A percentile compares a stretch with the other conserved stretches of the same genome.
These are phyloP conservation scores for Aspergillus spinulosporus DNA, from an alignment of 2,329 filamentous ascomycete genomes.

Conservation along the genomic window DNA sequence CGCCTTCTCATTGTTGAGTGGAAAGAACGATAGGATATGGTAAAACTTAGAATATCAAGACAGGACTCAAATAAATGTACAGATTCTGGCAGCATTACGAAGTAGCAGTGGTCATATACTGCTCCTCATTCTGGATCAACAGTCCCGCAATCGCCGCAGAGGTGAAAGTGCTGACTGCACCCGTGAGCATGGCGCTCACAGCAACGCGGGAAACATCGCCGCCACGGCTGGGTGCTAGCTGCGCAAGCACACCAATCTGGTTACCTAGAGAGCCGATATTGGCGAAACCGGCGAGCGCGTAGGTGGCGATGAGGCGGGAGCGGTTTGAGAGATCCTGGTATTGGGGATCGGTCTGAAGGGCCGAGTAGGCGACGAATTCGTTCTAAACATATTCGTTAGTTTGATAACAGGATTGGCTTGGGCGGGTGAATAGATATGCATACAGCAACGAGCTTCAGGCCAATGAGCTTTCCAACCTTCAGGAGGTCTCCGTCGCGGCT, in stretches of 20 bases:
- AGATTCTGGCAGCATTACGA: background rate
- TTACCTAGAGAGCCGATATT: slow-evolving; percentile 87
- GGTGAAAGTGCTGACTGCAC: slow-evolving; percentile 75
- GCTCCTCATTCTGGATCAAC: slow-evolving; percentile 59
- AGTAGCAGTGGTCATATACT: slow-evolving; percentile 20
- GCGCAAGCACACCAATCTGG: slow-evolving; percentile 82
- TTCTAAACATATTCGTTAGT: slow-evolving; percentile 50
- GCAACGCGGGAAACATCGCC: slow-evolving; percentile 76
- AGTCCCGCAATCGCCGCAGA: slow-evolving; percentile 77
- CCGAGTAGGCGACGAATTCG: slow-evolving; percentile 73
- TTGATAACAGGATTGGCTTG: background rate
- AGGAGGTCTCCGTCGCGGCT: slow-evolving; percentile 64
- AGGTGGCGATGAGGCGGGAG: slow-evolving; percentile 78
- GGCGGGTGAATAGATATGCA: slow-evolving; percentile 14
- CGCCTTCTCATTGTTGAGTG: background rate
- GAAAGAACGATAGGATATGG: background rate
- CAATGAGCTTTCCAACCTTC: slow-evolving; percentile 75
- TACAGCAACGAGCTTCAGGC: slow-evolving; percentile 76
- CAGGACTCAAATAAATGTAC: background rate
- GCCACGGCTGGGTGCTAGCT: slow-evolving; percentile 71
- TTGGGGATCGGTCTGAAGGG: slow-evolving; percentile 52
- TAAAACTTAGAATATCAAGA: background rate
- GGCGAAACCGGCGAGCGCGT: slow-evolving; percentile 77
- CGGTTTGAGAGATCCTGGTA: slow-evolving; percentile 66
- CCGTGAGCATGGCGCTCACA: slow-evolving; percentile 73